Base-by-base conservation (phyloP, 306 rosid genomes). In the Cyamopsis tetragonoloba region DNA sequence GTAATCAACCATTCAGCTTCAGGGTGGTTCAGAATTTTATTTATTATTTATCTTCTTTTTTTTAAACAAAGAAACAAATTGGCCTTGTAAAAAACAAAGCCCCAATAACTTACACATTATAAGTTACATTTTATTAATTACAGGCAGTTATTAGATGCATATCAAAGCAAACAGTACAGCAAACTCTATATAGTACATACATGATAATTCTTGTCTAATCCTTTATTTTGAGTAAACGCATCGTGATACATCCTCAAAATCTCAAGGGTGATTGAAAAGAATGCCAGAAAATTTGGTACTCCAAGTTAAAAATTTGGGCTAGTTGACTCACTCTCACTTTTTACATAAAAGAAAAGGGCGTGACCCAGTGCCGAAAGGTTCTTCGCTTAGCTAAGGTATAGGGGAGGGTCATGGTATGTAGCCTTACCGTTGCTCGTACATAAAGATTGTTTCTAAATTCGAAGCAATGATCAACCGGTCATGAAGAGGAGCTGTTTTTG, bases 181-280 rank as follows among this genome's bases (percentile, higher is more conserved):
- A 38, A 13, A 38, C 15, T 54, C 30, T 42, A 4, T 15, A 43
- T 41, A 55, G 3, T 10, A 20, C 60, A 19, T 23, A 32, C 15
- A 5, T 11, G 28, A 26, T 23, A 65, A 46, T 18, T 56, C 34
- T 7, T 43, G 53, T 46, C 28, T 66, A 62, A 1, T 23, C 55
- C 66, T 63, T 24, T 42, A 54, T 42, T 34, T 17, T 56, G 48
- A 44, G 26, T 53, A 56, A n/a, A n/a, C n/a, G n/a, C n/a, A n/a
- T n/a, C n/a, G n/a, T n/a, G n/a, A n/a, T 14, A 27, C 48, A 74
- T 34, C 50, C 55, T 53, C 42, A 63, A 4, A 53, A 70, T 62
- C 28, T 18, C 26, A 62, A 51, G 28, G 8, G 26, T 15, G 24
- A 57, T 37, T 71, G 70, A 44, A 27, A 34, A 20, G 14, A 51